Evolutionary conservation across 495 filamentous ascomycete species (phyloP).

Genomic region (Aspergillus diversus): DNA sequence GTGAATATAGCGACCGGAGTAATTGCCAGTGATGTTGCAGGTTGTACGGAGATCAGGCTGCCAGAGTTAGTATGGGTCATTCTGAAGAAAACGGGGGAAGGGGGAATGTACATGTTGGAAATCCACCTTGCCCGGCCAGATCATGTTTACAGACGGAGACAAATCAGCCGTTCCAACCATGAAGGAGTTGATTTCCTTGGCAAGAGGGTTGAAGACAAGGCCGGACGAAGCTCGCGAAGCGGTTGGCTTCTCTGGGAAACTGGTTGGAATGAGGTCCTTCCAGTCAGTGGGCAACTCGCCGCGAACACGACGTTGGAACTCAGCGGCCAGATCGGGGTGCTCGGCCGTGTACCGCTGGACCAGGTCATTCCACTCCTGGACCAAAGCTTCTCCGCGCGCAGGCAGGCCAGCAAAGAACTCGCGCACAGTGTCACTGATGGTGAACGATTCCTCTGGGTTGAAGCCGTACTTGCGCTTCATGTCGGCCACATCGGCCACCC

Average conservation of each 20-base stretch:
- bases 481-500: constrained; percentile 45
- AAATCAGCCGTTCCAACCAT: constrained; percentile 65
- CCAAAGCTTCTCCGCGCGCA: constrained; percentile 42
- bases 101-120: constrained; percentile 52
- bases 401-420: constrained; percentile 53
- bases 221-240: constrained; percentile 54
- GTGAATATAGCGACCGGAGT: constrained; percentile 57
- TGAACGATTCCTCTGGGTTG: constrained; percentile 48
- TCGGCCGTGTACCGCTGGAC: constrained; percentile 42
- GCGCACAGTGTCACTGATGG: constrained; percentile 48
- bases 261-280: constrained; percentile 47
- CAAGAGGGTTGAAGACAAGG: constrained; percentile 54
- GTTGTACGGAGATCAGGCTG: constrained; percentile 48
- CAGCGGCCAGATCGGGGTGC: constrained; percentile 49
- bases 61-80: constrained; percentile 3
- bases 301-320: constrained; percentile 50
- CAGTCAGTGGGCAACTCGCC: constrained; percentile 52
- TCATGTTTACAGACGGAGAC: constrained; percentile 60
- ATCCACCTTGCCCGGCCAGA: constrained; percentile 55
- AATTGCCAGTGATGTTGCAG: constrained; percentile 52
- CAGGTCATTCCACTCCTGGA: constrained; percentile 49
- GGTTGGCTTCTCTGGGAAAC: constrained; percentile 51
- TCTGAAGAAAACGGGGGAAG: neutral
- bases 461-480: constrained; percentile 54
- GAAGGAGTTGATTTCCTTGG: constrained; percentile 48